Percentiles rank a stretch among this genome's conserved stretches.
Conservation (phyloP, 805 yeast species). For the Candida ipomoeae region DNA sequence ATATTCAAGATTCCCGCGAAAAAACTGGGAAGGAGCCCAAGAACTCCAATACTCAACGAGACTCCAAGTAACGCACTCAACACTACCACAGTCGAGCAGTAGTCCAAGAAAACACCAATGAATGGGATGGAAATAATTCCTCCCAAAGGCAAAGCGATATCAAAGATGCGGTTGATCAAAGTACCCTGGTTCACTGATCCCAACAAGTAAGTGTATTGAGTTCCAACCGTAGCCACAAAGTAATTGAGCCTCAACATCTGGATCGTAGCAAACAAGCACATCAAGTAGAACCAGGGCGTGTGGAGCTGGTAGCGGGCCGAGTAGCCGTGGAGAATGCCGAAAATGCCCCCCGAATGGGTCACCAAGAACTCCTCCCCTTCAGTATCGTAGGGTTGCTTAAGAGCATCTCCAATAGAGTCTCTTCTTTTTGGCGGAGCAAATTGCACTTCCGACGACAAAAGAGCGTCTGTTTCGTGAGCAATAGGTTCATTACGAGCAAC, state of each 20-base stretch:
- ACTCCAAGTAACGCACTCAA: conserved; percentile 36
- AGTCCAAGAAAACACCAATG: conserved; percentile 49
- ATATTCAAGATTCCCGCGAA: conserved; percentile 44
- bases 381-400: conserved; percentile 49
- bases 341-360: conserved; percentile 41
- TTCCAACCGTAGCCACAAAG: conserved; percentile 54
- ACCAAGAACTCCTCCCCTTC: conserved; percentile 42
- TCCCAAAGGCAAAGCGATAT: conserved; percentile 53
- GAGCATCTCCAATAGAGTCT: conserved; percentile 55
- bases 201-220: conserved; percentile 50
- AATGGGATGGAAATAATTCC: conserved; percentile 54
- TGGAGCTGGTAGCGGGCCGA: conserved; percentile 46
- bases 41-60: conserved; percentile 44
- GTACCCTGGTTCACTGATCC: conserved; percentile 36
- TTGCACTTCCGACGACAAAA: conserved; percentile 16
- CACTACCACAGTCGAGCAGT: conserved; percentile 44
- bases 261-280: conserved; percentile 48
- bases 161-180: conserved; percentile 44
- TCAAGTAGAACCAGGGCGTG: conserved; percentile 50
- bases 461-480: conserved; percentile 23
- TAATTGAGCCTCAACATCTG: conserved; percentile 56
- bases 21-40: conserved; percentile 43
- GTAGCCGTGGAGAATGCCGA: conserved; percentile 53
- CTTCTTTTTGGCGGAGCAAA: conserved; percentile 26
- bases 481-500: too few relatives aligned